Percentiles rank a stretch among this genome's conserved stretches.
Conservation (phyloP, 2,329 filamentous ascomycete genomes). For the Pyricularia grisea region DNA sequence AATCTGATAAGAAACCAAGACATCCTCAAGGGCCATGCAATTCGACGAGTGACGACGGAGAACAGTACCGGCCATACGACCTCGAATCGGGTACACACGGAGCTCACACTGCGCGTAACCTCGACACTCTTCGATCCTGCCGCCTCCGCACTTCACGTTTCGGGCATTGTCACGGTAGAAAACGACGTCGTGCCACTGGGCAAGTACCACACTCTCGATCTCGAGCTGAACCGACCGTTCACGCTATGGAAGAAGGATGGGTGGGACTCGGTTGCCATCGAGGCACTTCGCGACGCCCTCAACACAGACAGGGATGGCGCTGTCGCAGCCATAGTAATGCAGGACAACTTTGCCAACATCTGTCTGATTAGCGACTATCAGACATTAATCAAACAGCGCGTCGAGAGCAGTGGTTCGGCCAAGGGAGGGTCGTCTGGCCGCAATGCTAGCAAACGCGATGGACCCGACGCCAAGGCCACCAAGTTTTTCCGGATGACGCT, state of each 20-base stretch:
- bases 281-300: constrained; percentile 69
- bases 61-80: constrained; percentile 34
- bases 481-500: constrained; percentile 74
- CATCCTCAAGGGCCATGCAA: constrained; percentile 42
- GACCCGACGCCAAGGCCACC: constrained; percentile 32
- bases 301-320: constrained; percentile 72
- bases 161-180: constrained; percentile 42
- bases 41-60: constrained; percentile 43
- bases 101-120: constrained; percentile 46
- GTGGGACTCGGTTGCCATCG: constrained; percentile 84
- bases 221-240: constrained; percentile 82
- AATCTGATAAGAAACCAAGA: constrained; percentile 48
- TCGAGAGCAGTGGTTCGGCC: constrained; percentile 59
- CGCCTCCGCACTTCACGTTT: constrained; percentile 45
- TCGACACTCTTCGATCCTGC: constrained; percentile 49
- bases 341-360: constrained; percentile 77
- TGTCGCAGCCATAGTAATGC: constrained; percentile 86
- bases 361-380: constrained; percentile 75
- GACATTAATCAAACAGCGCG: constrained; percentile 61
- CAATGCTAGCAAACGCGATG: background rate
- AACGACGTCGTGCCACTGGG: constrained; percentile 43
- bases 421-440: constrained; percentile 28
- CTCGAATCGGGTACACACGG: constrained; percentile 45
- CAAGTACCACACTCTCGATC: constrained; percentile 57
- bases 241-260: constrained; percentile 75